Evolutionary conservation across 2,329 filamentous ascomycete genomes (phyloP), one percentile per base, ranked within the genome.

Genomic region (Fusarium pseudograminearum): DNA sequence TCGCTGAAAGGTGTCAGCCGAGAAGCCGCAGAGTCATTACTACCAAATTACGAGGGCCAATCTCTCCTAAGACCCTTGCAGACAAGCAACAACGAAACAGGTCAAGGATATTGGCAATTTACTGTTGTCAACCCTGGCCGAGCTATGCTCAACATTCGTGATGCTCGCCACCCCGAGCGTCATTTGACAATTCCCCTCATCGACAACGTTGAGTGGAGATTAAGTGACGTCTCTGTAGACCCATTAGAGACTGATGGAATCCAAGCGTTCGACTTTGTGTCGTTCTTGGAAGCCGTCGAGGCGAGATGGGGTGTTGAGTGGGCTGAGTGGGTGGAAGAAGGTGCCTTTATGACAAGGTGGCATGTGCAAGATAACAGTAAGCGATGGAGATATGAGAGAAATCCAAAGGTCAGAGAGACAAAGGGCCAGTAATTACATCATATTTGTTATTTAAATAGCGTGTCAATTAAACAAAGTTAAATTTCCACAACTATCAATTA

Each of bases 301-400:
- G 38, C 56, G 22, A 65, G 65, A 33, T 65, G 73, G 40, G 76
- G 77, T 2, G 42, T 64, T 11, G 74, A 76, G 4, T 73, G 71
- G 14, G 71, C 76, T 6, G 61, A 70, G 28, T 78, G 77, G 78
- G 74, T 69, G 4, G 75, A 80, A 40, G 75, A 77, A 45, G 78
- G 73, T 4, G 73, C 76, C 3, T 76, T 76, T 16, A 68, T 78
- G 28, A 73, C 75, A 1, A 67, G 76, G 8, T 79, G 78, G 77
- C 79, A 76, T 71, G 75, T 79, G 6, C 74, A 78, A 41, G 78
- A 79, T 48, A 79, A 79, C 56, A 70, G 71, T 28, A 78, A 76
- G 58, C 72, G 76, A 59, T 80, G 76, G 72, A 76, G 74, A 65
- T 77, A 76, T 65, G 70, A 70, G 31, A 15, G 61, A 4, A 20